Base-by-base conservation (phyloP, 441 rosid genomes). In the Sinapis alba region DNA sequence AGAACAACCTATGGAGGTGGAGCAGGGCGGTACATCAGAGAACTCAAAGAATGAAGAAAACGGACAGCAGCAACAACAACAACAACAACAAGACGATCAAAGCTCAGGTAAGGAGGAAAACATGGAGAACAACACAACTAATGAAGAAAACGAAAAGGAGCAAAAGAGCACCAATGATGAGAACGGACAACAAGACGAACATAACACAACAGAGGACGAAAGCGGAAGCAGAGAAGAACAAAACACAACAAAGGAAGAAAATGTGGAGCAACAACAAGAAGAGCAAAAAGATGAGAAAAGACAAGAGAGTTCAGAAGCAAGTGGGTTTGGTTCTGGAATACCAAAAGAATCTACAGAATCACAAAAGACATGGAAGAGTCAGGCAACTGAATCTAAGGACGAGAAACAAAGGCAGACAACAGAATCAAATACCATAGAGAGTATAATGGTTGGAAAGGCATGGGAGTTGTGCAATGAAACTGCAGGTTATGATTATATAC, bases 401-500 rank as follows among this genome's bases (percentile, higher is more conserved):
- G 91, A 94, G 84, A 94, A 93, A 76, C 95, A 88, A 82, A 89
- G 98, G 72, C 80, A 86, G 10, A 85, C 81, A 63, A 83, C 77
- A 0, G 90, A 78, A 68, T 75, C 84, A 2, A 79, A 80, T 2
- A 78, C 71, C 8, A 60, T 68, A 43, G 84, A 78, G 43, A 73
- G 59, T 74, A 67, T 59, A 9, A 64, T 58, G 65, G 50, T 72
- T 15, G 94, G 90, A 11, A 77, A 86, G 21, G 53, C 79, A 5
- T 96, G 99, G 98, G 83, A 50, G 45, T 76, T 93, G 15, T 96
- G 99, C 38, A 93, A 96, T 58, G 85, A 72, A 23, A 93, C 97
- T 2, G 81, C 97, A 1, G 97, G 97, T 50, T 30, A 88, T 69
- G 99, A 96, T 82, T 96, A 89, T 69, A 96, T 96, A 62, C 99